Base-by-base conservation (phyloP, 352 stramenopile genomes). In the Pythium vanterpoolii region DNA sequence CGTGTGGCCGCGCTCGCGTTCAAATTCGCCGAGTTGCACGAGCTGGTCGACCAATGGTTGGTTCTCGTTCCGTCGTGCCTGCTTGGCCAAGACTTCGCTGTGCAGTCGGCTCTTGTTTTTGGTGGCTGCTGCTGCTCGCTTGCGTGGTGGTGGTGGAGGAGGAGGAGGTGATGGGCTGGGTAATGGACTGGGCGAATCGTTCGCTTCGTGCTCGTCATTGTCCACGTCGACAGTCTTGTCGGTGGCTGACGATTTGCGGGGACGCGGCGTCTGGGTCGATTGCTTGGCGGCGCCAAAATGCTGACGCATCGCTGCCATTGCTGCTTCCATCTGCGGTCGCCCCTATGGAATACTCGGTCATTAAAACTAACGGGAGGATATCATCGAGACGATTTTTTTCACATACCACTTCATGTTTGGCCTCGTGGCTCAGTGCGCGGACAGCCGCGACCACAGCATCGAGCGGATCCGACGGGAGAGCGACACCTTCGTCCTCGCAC, bases 1-100 rank as follows among this genome's bases (percentile, higher is more conserved):
- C 3, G 72, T 69, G 50, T 74, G 64, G 1, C 78, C 74, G 6
- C 67, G 62, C 14, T 58, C 40, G 59, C 86, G 62, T 33, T 92
- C 82, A 23, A 74, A 87, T 40, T 87, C 68, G 18, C 76, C 79
- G 16, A 92, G 60, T 43, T 79, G 50, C 44, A 86, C 53, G 4
- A 92, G 49, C 49, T 83, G 64, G 27, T 90, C 70, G 28, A 90
- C 79, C 2, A 92, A 64, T 21, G 62, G 19, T 55, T 90, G 77
- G 64, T 92, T 92, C 40, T 86, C 73, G 5, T 28, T 23, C 24
- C 57, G 50, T 26, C 31, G 51, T 1, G 76, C 79, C 5, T 65
- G 74, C n/a, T 56, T 60, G 9, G 71, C 68, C 21, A 69, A 43
- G 27, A 89, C 68, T 47, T 88, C 55, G 39, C 33, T 8, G 10